Conservation (phyloP, 1,284 basidiomycete species). For the Cryptococcus hybrid region DNA sequence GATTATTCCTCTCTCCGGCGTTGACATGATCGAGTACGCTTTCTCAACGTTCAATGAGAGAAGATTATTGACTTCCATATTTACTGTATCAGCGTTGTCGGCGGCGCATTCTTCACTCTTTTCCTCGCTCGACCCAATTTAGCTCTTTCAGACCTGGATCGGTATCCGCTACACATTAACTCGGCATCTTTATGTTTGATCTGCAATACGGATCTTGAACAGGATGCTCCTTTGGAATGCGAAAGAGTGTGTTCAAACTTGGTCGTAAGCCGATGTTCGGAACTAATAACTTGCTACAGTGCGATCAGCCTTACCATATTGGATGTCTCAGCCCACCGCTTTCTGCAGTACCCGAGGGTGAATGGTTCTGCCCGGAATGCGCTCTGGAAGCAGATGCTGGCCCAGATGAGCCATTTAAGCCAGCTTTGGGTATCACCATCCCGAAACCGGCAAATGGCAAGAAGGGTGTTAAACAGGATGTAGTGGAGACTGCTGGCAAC, state of each 20-base stretch:
- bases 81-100: constrained; percentile 61
- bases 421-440: constrained; percentile 1
- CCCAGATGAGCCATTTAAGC: constrained; percentile 11
- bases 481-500: not conserved
- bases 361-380: constrained; percentile 88
- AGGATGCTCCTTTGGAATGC: constrained; percentile 71
- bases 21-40: constrained; percentile 73
- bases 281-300: constrained; percentile 54
- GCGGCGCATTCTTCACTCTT: constrained; percentile 79
- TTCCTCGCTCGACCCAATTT: constrained; percentile 71
- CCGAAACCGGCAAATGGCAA: not conserved
- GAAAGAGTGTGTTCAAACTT: constrained; percentile 64
- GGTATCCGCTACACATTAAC: constrained; percentile 70
- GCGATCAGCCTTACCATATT: constrained; percentile 84
- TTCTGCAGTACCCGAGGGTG: constrained; percentile 73
- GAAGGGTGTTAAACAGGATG: not conserved
- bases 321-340: constrained; percentile 78
- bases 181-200: constrained; percentile 68
- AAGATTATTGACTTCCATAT: not conserved
- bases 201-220: constrained; percentile 66
- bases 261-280: not conserved
- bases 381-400: constrained; percentile 20
- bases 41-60: not conserved
- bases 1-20: constrained; percentile 66
- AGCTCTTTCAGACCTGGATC: constrained; percentile 66